These are phyloP conservation scores for Plasmopara halstedii DNA, from an alignment of 352 stramenopile genomes.

Conservation along the genomic window DNA sequence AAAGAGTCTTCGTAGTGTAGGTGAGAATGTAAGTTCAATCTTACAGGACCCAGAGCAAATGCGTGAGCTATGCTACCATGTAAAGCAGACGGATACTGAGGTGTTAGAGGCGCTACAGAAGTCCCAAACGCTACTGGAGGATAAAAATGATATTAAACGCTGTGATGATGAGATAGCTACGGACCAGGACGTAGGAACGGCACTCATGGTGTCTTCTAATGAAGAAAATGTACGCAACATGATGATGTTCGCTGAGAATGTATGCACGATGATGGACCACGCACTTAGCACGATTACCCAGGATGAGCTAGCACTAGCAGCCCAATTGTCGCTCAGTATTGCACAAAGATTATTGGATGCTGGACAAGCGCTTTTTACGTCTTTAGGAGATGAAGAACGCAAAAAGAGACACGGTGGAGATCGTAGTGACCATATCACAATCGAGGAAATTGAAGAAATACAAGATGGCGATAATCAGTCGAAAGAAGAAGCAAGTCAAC, in stretches of 20 bases:
- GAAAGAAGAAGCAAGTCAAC: conserved; percentile 2
- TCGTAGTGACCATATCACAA: conserved; percentile 51
- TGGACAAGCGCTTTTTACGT: conserved; percentile 61
- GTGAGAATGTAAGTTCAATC: conserved; percentile 45
- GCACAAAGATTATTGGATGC: conserved; percentile 65
- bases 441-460: conserved; percentile 55
- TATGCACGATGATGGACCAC: conserved; percentile 69
- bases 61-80: conserved; percentile 41
- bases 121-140: conserved; percentile 18
- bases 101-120: conserved; percentile 36
- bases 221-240: conserved; percentile 68
- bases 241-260: conserved; percentile 65
- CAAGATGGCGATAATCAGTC: conserved; percentile 5
- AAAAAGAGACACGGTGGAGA: conserved; percentile 23
- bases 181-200: not conserved
- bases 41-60: conserved; percentile 59
- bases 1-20: conserved; percentile 52
- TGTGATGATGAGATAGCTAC: conserved; percentile 6
- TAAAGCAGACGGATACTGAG: conserved; percentile 37
- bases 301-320: conserved; percentile 56
- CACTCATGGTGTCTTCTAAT: conserved; percentile 23
- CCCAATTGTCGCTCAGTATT: conserved; percentile 67
- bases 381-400: conserved; percentile 57
- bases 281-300: conserved; percentile 65
- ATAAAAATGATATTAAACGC: conserved; percentile 1